Conservation (phyloP, 1,139 yeast genomes). For the Magnusiomyces paraingens region DNA sequence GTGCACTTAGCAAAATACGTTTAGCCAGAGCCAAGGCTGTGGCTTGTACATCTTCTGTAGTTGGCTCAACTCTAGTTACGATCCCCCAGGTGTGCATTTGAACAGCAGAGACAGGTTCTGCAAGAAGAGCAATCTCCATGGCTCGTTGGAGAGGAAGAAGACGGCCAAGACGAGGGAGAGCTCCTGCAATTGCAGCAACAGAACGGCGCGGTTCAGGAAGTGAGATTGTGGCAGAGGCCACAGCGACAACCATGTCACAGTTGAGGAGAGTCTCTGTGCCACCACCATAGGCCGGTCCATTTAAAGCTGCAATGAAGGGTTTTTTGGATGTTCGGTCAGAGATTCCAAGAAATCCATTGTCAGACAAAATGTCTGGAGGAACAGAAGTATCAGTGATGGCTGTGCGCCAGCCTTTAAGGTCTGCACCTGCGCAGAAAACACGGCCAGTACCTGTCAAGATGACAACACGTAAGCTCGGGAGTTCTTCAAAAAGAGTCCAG, state of each 20-base stretch:
- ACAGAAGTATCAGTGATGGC: conserved; percentile 3
- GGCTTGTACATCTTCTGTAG: conserved; percentile 23
- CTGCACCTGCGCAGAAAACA: conserved; percentile 32
- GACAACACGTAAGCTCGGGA: conserved; percentile 25
- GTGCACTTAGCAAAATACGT: conserved; percentile 25
- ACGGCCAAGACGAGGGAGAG: conserved; percentile 30
- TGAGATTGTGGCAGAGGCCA: conserved; percentile 23
- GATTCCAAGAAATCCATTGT: conserved; percentile 30
- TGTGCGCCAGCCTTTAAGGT: conserved; percentile 24
- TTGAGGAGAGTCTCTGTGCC: conserved; percentile 32
- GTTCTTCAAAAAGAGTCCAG: conserved; percentile 30
- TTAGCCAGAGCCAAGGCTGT: conserved; percentile 27
- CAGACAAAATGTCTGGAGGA: neutral
- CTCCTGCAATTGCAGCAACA: conserved; percentile 31
- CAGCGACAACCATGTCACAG: conserved; percentile 31
- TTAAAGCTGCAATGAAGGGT: conserved; percentile 31
- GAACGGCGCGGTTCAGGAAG: conserved; percentile 33
- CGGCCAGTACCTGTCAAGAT: conserved; percentile 30
- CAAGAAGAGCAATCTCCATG: conserved; percentile 28
- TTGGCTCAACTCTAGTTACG: conserved; percentile 25
- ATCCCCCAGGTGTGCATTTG: conserved; percentile 30
- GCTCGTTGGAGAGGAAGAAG: conserved; percentile 28
- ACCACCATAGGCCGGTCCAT: conserved; percentile 31
- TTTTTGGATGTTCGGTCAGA: conserved; percentile 27
- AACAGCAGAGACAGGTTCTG: conserved; percentile 29